A percentile compares a stretch with the other conserved stretches of the same genome.
Conservation (phyloP, 139 green algal genomes). For the Picochlorum sp. region DNA sequence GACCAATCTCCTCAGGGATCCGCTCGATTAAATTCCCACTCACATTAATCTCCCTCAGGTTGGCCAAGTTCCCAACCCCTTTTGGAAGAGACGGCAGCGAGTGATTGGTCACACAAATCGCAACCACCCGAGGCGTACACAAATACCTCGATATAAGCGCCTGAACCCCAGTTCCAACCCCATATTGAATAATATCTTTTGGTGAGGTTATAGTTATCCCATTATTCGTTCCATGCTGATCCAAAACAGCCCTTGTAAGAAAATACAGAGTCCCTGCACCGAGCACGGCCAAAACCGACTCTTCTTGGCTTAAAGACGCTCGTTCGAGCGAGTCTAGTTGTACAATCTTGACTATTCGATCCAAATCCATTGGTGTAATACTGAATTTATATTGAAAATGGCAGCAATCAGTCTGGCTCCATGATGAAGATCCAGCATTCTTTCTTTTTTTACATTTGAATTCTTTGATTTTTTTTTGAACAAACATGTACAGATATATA, state of each 20-base stretch:
- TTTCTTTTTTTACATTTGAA: no score
- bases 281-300: no score
- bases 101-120: conserved; percentile 3
- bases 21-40: conserved; percentile 24
- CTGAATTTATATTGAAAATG: no score
- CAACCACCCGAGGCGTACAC: background rate
- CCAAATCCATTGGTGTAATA: no score
- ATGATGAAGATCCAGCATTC: no score
- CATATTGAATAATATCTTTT: conserved; percentile 4
- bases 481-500: no score
- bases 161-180: background rate
- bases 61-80: conserved; percentile 7
- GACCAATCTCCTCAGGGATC: conserved; percentile 50
- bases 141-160: background rate
- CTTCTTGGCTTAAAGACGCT: no score
- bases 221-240: background rate
- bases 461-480: no score
- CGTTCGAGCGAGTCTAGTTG: no score
- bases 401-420: no score
- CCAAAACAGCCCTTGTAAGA: background rate
- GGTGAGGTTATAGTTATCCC: background rate
- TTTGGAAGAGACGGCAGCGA: background rate
- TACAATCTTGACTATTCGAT: no score
- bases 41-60: conserved; percentile 11
- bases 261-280: no score